phyloP scores from a whole-genome alignment of 768 basidiomycete species.

The Tulasnella sp. region DNA sequence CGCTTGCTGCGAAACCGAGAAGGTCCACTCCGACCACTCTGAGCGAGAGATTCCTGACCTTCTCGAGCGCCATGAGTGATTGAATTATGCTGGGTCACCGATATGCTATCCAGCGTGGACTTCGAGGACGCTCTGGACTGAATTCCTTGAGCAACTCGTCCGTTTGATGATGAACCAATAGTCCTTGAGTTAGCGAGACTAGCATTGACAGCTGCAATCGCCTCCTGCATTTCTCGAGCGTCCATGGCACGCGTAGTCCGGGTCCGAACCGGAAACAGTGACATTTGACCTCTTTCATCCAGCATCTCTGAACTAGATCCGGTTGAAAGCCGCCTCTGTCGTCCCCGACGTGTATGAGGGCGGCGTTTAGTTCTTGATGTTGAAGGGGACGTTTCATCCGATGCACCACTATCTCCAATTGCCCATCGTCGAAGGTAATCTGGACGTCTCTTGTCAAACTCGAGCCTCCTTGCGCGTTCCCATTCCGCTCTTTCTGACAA shows the following conservation, averaged over 20 bases:
- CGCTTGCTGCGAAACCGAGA: neutral
- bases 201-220: slow-evolving; percentile 11
- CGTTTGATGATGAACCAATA: neutral
- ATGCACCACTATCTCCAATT: neutral
- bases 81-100: neutral
- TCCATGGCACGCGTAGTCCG: slow-evolving; percentile 3
- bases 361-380: neutral
- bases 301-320: neutral
- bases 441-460: neutral
- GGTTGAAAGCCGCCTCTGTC: neutral
- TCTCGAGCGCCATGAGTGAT: neutral
- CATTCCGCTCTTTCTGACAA: neutral
- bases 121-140: neutral
- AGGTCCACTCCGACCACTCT: no score
- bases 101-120: neutral
- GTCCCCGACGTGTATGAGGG: neutral
- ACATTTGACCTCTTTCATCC: neutral
- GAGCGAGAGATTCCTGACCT: neutral
- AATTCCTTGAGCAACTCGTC: neutral
- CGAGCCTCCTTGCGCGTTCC: neutral
- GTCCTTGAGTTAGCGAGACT: neutral
- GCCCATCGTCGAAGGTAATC: neutral
- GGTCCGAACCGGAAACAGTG: neutral
- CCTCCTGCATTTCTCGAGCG: slow-evolving; percentile 6
- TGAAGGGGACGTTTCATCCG: neutral